Evolutionary conservation across 495 filamentous ascomycete genomes (phyloP), one percentile per base, ranked within the genome.

Genomic region (Aspergillus heteromorphus): DNA sequence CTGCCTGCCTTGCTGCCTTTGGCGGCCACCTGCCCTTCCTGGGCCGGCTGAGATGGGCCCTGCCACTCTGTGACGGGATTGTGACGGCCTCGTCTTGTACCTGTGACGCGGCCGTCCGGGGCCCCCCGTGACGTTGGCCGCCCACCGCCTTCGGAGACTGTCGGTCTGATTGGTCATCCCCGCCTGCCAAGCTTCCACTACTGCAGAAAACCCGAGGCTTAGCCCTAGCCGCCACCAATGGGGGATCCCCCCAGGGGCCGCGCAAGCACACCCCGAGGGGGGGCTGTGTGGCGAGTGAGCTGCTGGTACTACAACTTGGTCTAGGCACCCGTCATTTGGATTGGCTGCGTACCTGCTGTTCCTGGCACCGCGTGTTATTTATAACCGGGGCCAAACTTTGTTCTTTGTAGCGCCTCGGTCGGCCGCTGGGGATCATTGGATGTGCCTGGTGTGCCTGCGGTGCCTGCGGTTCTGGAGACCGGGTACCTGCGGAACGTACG

Each of bases 131-230:
- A 58, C 56, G 56, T 53, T 48, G 17, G 4, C 6, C 17, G 6
- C 13, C 54, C 49, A 45, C 29, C 29, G 29, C 14, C 5, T 9
- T n/a, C 38, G 25, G 29, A 13, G n/a, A 13, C 17, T 30, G 16
- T 16, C 13, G 10, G 6, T 19, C 7, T 0, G 40, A 48, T 53
- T 51, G 47, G 51, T 6, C 2, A 4, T 7, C 2, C 1, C 4
- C 16, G 62, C 55, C 62, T 61, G 62, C 55, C 62, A 64, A 64
- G 62, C 62, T 64, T 64, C 48, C 45, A 50, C 58, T 64, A 64
- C 56, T 57, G 55, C 58, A 52, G 49, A 47, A 34, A 48, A 40
- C 38, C 38, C 54, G 49, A 54, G 53, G 53, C 55, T 61, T 57
- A 51, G 49, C 53, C 27, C 8, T 10, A 20, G 34, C 0, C n/a